Percentiles rank a stretch among this genome's conserved stretches.
These are phyloP conservation scores for Takakia lepidozioides DNA, from an alignment of 225 moss, liverwort and hornwort genomes.

Conservation along the genomic window DNA sequence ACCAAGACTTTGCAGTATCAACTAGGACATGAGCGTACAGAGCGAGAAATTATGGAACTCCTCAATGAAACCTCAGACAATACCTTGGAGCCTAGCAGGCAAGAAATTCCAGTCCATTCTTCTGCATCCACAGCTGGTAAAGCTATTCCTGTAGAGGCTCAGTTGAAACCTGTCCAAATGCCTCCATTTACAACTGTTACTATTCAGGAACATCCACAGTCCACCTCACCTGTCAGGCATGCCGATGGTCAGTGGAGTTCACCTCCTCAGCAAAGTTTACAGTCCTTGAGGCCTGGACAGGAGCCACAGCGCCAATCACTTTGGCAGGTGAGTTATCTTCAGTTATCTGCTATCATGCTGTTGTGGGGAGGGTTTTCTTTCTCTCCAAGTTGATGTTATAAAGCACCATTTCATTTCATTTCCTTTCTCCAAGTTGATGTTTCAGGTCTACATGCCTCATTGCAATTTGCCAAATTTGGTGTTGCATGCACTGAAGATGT, in stretches of 20 bases:
- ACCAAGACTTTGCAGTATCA: constrained; percentile 35
- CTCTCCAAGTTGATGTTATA: neutral
- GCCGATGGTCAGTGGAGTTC: too few species aligned
- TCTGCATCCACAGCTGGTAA: too few species aligned
- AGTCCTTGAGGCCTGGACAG: constrained; percentile 2
- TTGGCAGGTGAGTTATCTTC: constrained; percentile 21
- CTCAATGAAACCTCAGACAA: constrained; percentile 15
- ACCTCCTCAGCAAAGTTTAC: neutral
- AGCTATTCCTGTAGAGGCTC: too few species aligned
- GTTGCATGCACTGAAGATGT: too few species aligned
- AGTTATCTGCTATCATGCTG: constrained; percentile 10
- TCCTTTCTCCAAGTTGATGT: too few species aligned
- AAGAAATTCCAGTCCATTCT: constrained; percentile 15
- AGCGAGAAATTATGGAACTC: constrained; percentile 53
- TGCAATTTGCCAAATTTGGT: too few species aligned
- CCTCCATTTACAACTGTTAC: too few species aligned
- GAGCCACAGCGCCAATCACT: constrained; percentile 14
- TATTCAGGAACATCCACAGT: too few species aligned
- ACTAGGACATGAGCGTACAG: constrained; percentile 52
- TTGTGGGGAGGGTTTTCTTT: constrained; percentile 14
- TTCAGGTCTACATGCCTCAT: too few species aligned
- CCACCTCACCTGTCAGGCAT: too few species aligned
- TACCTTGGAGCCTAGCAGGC: constrained; percentile 9
- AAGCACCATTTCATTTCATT: neutral
- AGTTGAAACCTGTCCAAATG: too few species aligned